Base-by-base conservation (phyloP, 176 grass and related monocot species). In the Cymbopogon citratus region DNA sequence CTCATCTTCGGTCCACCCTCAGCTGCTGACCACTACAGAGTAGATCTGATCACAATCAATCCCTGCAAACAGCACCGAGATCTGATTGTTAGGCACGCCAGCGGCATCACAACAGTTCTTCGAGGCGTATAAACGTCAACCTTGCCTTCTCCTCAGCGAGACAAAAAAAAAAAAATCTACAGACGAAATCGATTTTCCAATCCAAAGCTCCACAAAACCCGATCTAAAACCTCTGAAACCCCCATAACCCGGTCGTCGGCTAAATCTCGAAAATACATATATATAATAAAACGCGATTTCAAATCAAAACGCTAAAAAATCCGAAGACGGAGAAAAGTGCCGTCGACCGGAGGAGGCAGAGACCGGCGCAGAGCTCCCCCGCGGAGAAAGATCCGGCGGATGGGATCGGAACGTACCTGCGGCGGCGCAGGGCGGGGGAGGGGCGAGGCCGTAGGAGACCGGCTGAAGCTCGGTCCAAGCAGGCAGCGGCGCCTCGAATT, bases 171-270 rank as follows among this genome's bases (percentile, higher is more conserved):
- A n/a, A 0, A 63, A 19, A 21, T 56, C 2, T 16, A 13, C 3
- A 39, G 41, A 14, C 56, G 1, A 39, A 29, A 29, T 63, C 25
- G 61, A 29, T 6, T 21, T 0, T 7, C 10, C 12, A 19, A 64
- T 21, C 15, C 0, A 41, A n/a, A 28, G 27, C 29, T 14, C 21
- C 71, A 54, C 71, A 64, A 71, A 88, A 29, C 45, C 69, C 56
- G 77, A 85, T 89, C 87, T 51, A 89, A 81, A 89, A 76, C 77
- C 76, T 29, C 46, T 45, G 39, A 19, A 39, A 62, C 27, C 27
- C 39, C 52, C 3, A 57, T 7, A 51, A 12, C 44, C 27, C 28
- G 8, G 9, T 5, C 41, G 21, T 23, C 38, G 2, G 28, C 35
- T 9, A 39, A 63, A 41, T 62, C 4, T 0, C 57, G 10, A 67